Evolutionary conservation across 2,329 filamentous ascomycete genomes (phyloP).

Genomic region (Xylariales sp.): DNA sequence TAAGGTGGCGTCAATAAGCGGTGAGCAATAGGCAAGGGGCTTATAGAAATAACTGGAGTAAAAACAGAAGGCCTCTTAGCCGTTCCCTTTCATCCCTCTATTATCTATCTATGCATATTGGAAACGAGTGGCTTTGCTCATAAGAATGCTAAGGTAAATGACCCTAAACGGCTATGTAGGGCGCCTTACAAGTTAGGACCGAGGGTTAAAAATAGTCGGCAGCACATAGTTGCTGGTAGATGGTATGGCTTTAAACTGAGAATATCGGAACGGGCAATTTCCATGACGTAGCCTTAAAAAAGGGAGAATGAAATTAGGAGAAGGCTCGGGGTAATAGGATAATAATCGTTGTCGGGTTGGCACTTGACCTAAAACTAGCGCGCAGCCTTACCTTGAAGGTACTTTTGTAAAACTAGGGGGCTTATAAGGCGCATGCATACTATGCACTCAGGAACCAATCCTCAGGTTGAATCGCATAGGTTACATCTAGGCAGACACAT

Average conservation of each 20-base stretch:
- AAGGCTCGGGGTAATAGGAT: background rate
- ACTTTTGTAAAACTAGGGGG: background rate
- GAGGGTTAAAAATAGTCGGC: background rate
- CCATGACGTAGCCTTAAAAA: no score
- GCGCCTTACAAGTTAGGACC: no score
- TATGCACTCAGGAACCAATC: constrained; percentile 9
- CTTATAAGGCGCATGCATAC: constrained; percentile 17
- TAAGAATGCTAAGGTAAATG: no score
- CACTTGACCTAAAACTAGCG: background rate
- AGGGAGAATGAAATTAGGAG: background rate
- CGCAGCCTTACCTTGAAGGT: constrained; percentile 1
- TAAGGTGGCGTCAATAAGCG: no score
- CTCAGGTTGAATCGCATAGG: background rate
- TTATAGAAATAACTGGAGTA: no score
- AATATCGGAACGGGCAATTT: background rate
- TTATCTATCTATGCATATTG: no score
- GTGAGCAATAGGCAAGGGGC: no score
- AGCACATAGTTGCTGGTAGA: background rate
- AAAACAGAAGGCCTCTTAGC: no score
- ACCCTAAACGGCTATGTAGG: no score
- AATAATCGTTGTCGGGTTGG: background rate
- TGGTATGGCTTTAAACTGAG: background rate
- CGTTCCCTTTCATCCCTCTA: no score
- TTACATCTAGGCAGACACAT: constrained; percentile 11
- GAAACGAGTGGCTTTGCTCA: no score